These are phyloP conservation scores for Tillandsia fasciculata DNA, from an alignment of 176 grass and related monocot genomes.

Conservation along the genomic window DNA sequence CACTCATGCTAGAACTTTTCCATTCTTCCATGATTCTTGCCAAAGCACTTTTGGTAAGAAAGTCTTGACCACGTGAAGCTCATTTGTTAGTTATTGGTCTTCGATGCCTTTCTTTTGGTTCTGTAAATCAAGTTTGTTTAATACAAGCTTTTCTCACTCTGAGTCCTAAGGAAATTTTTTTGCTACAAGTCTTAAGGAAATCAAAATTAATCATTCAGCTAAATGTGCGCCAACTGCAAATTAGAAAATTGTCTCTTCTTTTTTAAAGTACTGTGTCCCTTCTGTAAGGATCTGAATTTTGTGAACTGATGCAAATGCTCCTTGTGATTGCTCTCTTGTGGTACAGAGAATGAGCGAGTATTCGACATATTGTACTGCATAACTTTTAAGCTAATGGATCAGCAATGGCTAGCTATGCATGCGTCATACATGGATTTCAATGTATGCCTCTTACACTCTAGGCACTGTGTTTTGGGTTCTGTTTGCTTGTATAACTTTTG, in stretches of 20 bases:
- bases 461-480: background rate
- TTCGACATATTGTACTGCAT: slow-evolving; percentile 96
- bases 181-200: too few species aligned
- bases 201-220: too few species aligned
- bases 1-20: background rate
- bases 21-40: background rate
- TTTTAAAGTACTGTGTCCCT: background rate
- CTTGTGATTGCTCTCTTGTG: slow-evolving; percentile 20
- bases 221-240: too few species aligned
- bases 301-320: background rate
- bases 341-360: slow-evolving; percentile 76
- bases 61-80: too few species aligned
- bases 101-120: too few species aligned
- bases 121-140: too few species aligned
- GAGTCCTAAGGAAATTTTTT: too few species aligned
- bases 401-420: slow-evolving; percentile 87
- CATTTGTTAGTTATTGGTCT: too few species aligned
- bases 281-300: background rate
- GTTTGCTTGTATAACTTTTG: slow-evolving; percentile 1
- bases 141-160: too few species aligned
- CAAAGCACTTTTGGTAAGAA: too few species aligned
- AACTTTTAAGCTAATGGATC: slow-evolving; percentile 88
- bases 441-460: slow-evolving; percentile 22
- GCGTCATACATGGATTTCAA: slow-evolving; percentile 97
- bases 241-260: background rate